Evolutionary conservation across 805 yeast genomes (phyloP).

Genomic region (Saturnispora serradocipensis): DNA sequence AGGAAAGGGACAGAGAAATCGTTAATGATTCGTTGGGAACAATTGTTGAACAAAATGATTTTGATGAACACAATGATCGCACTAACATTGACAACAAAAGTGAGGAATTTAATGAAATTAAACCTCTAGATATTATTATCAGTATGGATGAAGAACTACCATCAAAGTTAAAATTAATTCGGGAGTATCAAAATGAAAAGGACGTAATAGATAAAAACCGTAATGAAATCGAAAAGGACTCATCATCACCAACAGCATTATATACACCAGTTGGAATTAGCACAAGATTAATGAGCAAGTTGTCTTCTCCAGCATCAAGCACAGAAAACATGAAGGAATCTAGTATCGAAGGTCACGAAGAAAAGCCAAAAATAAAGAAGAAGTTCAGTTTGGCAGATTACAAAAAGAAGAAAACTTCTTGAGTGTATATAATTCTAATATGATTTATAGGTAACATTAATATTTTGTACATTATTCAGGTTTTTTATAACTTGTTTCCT

Average conservation of each 20-base stretch:
- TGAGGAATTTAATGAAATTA: not conserved
- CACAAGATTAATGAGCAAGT: constrained; percentile 4
- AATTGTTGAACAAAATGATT: constrained; percentile 1
- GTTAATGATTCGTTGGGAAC: not conserved
- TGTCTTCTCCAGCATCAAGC: not conserved
- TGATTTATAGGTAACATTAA: not conserved
- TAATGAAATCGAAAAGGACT: constrained; percentile 1
- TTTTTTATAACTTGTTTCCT: not conserved
- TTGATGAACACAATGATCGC: not conserved
- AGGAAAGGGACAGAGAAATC: constrained; percentile 19
- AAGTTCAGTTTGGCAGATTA: constrained; percentile 71
- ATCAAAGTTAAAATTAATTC: constrained; percentile 9
- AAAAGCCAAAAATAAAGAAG: constrained; percentile 35
- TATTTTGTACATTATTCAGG: not conserved
- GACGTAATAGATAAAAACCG: not conserved
- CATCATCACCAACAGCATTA: constrained; percentile 2
- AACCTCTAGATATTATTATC: constrained; percentile 4
- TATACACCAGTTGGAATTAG: constrained; percentile 12
- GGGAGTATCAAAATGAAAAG: constrained; percentile 1
- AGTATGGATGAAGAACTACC: constrained; percentile 9
- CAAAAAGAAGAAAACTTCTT: constrained; percentile 35
- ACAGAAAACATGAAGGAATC: not conserved
- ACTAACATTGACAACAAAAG: not conserved
- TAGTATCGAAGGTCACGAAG: constrained; percentile 6
- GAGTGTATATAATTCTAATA: not conserved